These are phyloP conservation scores for Protomyces lactucae-debilis DNA, from an alignment of 1,139 yeast genomes.

Conservation along the genomic window DNA sequence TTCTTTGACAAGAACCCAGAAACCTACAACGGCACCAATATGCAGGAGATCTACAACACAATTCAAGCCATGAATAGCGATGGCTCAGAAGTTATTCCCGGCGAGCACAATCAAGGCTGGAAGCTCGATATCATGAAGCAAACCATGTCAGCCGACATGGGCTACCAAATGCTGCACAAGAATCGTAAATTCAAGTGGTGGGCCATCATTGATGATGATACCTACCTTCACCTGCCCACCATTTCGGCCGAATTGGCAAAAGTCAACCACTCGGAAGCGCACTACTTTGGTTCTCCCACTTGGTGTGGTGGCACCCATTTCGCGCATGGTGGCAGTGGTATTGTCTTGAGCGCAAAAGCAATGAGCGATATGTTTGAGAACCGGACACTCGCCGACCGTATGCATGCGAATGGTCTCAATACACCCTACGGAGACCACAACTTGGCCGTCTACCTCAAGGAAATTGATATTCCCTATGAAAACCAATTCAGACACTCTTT, in stretches of 20 bases:
- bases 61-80: neutral
- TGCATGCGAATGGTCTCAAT: slow-evolving; percentile 35
- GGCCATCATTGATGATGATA: slow-evolving; percentile 42
- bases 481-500: slow-evolving; percentile 9
- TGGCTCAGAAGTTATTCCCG: neutral
- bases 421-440: slow-evolving; percentile 42
- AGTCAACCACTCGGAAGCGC: slow-evolving; percentile 35
- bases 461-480: slow-evolving; percentile 28
- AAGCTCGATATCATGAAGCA: slow-evolving; percentile 15
- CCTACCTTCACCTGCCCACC: slow-evolving; percentile 38
- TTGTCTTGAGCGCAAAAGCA: slow-evolving; percentile 39
- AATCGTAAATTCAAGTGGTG: slow-evolving; percentile 37
- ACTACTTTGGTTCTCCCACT: slow-evolving; percentile 29
- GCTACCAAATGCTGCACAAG: slow-evolving; percentile 11
- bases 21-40: slow-evolving; percentile 3
- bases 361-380: slow-evolving; percentile 36
- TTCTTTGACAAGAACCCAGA: slow-evolving; percentile 12
- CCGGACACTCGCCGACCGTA: slow-evolving; percentile 31
- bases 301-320: slow-evolving; percentile 30
- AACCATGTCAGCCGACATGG: slow-evolving; percentile 12
- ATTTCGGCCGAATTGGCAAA: slow-evolving; percentile 35
- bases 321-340: slow-evolving; percentile 44
- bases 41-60: neutral
- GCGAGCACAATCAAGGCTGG: slow-evolving; percentile 12
- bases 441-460: slow-evolving; percentile 37